Percentiles rank a stretch among this genome's conserved stretches.
These are phyloP conservation scores for Globisporangium nodosum DNA, from an alignment of 352 stramenopile species.

Conservation along the genomic window DNA sequence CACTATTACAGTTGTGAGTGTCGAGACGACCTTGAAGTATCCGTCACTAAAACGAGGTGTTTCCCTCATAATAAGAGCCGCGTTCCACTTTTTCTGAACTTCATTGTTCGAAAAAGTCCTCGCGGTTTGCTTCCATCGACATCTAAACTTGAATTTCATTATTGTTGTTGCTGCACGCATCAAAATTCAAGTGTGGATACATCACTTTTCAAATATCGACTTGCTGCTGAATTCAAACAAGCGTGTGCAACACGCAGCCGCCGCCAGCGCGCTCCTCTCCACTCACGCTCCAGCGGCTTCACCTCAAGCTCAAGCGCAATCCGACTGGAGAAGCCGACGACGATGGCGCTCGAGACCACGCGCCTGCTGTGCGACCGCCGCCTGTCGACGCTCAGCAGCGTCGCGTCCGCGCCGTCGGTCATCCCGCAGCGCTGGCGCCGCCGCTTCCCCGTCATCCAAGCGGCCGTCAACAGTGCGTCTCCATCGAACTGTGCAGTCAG, in stretches of 20 bases:
- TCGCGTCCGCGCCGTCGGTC: conserved; percentile 9
- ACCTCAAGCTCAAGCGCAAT: not conserved
- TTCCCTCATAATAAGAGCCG: too few species aligned
- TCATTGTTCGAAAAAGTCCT: too few species aligned
- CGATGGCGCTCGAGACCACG: conserved; percentile 4
- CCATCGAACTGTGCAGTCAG: not conserved
- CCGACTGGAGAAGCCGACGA: not conserved
- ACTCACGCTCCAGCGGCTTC: not conserved
- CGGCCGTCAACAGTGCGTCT: conserved; percentile 10
- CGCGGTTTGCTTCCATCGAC: too few species aligned
- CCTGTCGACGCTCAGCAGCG: conserved; percentile 4
- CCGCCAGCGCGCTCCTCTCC: not conserved
- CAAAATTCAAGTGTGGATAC: not conserved
- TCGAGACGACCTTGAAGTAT: too few species aligned
- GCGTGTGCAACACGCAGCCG: conserved; percentile 1
- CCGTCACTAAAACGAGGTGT: too few species aligned
- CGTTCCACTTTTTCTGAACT: too few species aligned
- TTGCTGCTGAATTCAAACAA: not conserved
- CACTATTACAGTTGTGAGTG: too few species aligned
- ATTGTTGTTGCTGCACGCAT: not conserved
- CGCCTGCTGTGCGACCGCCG: conserved; percentile 4
- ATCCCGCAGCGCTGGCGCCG: conserved; percentile 16
- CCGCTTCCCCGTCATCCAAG: conserved; percentile 14
- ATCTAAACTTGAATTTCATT: too few species aligned
- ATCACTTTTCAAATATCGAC: not conserved